phyloP scores from a whole-genome alignment of 2,329 filamentous ascomycete species.

The Diplocarpon mali region DNA sequence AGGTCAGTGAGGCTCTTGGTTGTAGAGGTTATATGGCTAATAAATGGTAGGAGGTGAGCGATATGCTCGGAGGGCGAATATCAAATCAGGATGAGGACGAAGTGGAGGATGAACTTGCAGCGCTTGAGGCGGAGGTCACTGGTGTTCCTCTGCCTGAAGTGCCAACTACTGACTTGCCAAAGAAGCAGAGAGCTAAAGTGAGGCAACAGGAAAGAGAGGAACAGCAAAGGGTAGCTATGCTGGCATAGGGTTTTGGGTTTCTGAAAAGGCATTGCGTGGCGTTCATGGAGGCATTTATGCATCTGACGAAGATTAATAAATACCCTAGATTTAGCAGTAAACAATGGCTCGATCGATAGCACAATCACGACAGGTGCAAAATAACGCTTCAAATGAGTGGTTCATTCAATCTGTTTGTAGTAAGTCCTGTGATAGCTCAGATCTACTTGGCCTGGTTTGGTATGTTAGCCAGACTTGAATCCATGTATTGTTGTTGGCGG shows the following conservation, averaged over 20 bases:
- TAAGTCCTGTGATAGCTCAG: no score
- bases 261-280: constrained; percentile 21
- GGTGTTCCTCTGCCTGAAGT: constrained; percentile 26
- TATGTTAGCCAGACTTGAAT: no score
- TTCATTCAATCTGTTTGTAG: no score
- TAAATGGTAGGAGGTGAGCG: constrained; percentile 65
- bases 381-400: no score
- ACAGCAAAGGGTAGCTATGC: constrained; percentile 21
- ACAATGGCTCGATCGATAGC: not conserved
- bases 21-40: constrained; percentile 1
- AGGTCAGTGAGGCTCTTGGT: constrained; percentile 40
- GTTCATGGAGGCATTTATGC: constrained; percentile 13
- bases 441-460: no score
- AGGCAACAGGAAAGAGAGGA: constrained; percentile 20
- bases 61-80: constrained; percentile 79
- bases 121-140: constrained; percentile 56
- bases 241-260: constrained; percentile 17
- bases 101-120: constrained; percentile 88
- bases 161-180: constrained; percentile 18
- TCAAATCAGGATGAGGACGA: constrained; percentile 95
- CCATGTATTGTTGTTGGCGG: no score
- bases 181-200: constrained; percentile 22
- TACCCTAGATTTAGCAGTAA: constrained; percentile 12
- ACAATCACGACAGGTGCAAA: no score
- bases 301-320: constrained; percentile 15